Evolutionary conservation across 352 stramenopile species (phyloP).

Genomic region (Phytopythium mirpurense): DNA sequence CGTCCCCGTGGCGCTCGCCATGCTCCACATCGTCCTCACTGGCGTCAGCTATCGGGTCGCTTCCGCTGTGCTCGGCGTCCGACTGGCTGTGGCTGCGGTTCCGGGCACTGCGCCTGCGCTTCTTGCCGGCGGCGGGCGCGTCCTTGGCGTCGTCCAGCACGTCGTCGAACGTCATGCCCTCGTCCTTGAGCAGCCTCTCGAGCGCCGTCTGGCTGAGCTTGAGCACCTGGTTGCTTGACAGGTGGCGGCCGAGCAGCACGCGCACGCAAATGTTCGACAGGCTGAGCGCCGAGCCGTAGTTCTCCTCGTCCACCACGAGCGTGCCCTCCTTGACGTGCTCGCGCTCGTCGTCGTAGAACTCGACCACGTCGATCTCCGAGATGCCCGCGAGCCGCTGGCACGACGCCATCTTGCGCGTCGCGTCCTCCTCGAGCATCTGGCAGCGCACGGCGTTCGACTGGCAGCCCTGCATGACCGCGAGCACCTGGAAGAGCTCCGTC

Average conservation of each 20-base stretch:
- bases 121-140: background rate
- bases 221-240: conserved; percentile 78
- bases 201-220: conserved; percentile 85
- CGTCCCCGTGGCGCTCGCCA: conserved; percentile 14
- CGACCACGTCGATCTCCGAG: conserved; percentile 83
- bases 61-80: conserved; percentile 21
- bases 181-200: conserved; percentile 65
- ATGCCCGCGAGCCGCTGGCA: conserved; percentile 73
- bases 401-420: conserved; percentile 62
- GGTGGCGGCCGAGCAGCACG: conserved; percentile 62
- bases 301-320: conserved; percentile 77
- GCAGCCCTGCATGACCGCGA: conserved; percentile 79
- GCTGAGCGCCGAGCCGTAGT: conserved; percentile 69
- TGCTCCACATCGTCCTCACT: background rate
- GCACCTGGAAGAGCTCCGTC: conserved; percentile 72
- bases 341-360: conserved; percentile 82
- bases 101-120: conserved; percentile 10
- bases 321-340: conserved; percentile 87
- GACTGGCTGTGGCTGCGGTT: conserved; percentile 11
- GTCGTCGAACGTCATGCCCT: conserved; percentile 66
- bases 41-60: conserved; percentile 12
- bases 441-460: conserved; percentile 81
- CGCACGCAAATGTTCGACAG: conserved; percentile 81
- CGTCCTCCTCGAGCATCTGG: conserved; percentile 83
- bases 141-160: conserved; percentile 34